A percentile compares a stretch with the other conserved stretches of the same genome.
Evolutionary conservation across 140 eudicot species (phyloP).

Genomic region (Ambrosia hybrid): DNA sequence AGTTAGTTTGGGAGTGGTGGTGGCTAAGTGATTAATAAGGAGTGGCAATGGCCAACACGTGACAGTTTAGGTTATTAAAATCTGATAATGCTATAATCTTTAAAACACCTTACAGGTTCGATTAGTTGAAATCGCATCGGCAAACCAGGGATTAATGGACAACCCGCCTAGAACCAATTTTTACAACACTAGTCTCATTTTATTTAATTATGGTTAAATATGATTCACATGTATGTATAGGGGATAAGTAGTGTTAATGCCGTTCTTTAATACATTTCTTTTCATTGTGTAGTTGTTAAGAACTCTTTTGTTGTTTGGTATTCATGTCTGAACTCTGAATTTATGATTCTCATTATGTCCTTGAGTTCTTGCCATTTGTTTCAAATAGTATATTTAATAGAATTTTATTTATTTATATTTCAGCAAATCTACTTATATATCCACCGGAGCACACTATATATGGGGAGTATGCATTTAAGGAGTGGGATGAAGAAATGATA

Average conservation of each 20-base stretch:
- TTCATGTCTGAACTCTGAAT: neutral
- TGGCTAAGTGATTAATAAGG: no score
- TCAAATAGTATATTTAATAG: neutral
- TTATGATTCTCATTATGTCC: constrained; percentile 18
- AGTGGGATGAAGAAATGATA: constrained; percentile 73
- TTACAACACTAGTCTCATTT: neutral
- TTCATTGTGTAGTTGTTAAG: neutral
- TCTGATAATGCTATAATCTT: no score
- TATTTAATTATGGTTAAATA: constrained; percentile 2
- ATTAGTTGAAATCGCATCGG: no score
- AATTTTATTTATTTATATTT: constrained; percentile 4
- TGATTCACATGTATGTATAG: neutral
- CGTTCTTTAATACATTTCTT: constrained; percentile 1
- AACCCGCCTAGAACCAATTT: no score
- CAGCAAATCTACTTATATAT: constrained; percentile 79
- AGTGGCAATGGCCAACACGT: no score
- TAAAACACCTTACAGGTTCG: no score
- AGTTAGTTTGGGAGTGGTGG: no score
- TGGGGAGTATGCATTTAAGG: constrained; percentile 84
- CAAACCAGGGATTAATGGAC: no score
- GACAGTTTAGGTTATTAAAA: no score
- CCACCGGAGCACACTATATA: constrained; percentile 85
- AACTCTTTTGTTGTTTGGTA: neutral
- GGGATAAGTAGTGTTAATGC: neutral
- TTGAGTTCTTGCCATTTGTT: neutral